phyloP scores from a whole-genome alignment of 176 grass and related monocot species.

The Rhynchospora breviuscula region DNA sequence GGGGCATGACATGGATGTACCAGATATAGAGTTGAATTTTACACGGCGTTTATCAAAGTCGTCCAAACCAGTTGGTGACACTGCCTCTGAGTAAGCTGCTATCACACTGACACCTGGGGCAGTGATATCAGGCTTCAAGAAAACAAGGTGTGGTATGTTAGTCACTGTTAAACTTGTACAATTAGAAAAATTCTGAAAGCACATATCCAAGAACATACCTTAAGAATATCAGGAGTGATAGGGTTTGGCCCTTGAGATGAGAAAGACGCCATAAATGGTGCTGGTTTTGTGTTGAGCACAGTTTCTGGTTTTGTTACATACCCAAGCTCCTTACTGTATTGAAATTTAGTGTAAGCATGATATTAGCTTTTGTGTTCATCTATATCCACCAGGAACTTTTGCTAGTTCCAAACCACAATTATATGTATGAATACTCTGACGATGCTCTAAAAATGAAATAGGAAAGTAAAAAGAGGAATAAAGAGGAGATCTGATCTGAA shows the following conservation, averaged over 20 bases:
- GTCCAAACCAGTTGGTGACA: neutral
- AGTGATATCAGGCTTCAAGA: conserved; percentile 51
- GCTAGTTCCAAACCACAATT: neutral
- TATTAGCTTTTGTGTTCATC: neutral
- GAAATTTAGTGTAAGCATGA: neutral
- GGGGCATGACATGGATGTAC: conserved; percentile 84
- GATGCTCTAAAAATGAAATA: too few species aligned
- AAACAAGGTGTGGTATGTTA: too few species aligned
- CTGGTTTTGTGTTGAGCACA: conserved; percentile 32
- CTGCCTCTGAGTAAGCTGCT: conserved; percentile 38
- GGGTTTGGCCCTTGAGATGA: conserved; percentile 60
- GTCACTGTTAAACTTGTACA: too few species aligned
- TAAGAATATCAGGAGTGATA: conserved; percentile 34
- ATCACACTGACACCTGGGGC: conserved; percentile 59
- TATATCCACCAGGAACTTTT: neutral
- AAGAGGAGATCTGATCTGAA: too few species aligned
- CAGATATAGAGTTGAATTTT: conserved; percentile 35
- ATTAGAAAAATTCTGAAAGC: too few species aligned
- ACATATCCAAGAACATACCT: too few species aligned
- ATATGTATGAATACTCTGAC: neutral
- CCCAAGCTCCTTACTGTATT: conserved; percentile 24
- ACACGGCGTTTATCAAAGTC: conserved; percentile 37
- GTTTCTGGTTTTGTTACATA: conserved; percentile 49
- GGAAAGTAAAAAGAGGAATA: too few species aligned
- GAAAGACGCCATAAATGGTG: conserved; percentile 54